Percentiles rank a stretch among this genome's conserved stretches.
Evolutionary conservation across 1,284 basidiomycete genomes (phyloP).

Genomic region (Ceratorhiza oryzae-sativae): DNA sequence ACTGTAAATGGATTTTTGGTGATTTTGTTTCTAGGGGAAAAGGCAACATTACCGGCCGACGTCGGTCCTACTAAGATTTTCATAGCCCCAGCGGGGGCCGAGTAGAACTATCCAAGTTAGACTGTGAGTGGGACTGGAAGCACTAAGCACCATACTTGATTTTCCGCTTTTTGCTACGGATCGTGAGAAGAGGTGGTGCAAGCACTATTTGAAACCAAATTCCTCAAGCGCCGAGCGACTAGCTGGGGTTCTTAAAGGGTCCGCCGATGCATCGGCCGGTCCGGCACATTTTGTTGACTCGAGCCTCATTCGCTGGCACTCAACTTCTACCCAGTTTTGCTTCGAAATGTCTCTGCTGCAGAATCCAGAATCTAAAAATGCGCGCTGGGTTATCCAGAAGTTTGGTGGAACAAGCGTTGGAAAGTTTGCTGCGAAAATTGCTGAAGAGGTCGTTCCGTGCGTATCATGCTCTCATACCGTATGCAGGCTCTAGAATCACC

Average conservation of each 20-base stretch:
- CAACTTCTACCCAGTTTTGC: not conserved
- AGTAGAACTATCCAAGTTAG: too few species aligned
- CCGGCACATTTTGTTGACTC: conserved; percentile 31
- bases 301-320: conserved; percentile 23
- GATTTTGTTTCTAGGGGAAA: too few species aligned
- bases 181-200: too few species aligned
- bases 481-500: conserved; percentile 34
- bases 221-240: not conserved
- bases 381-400: conserved; percentile 92
- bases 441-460: conserved; percentile 82
- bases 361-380: conserved; percentile 68
- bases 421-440: conserved; percentile 87
- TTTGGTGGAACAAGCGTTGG: conserved; percentile 97
- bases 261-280: conserved; percentile 24
- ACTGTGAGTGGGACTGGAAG: too few species aligned
- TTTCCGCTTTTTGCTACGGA: too few species aligned
- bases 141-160: too few species aligned
- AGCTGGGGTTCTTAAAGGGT: not conserved
- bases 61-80: too few species aligned
- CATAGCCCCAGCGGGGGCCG: too few species aligned
- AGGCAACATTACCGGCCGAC: too few species aligned
- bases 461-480: conserved; percentile 50
- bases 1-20: too few species aligned
- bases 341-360: conserved; percentile 58
- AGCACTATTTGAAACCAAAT: not conserved